A percentile compares a stretch with the other conserved stretches of the same genome.
phyloP scores from a whole-genome alignment of 1,284 basidiomycete species.

The Irpex sp. region DNA sequence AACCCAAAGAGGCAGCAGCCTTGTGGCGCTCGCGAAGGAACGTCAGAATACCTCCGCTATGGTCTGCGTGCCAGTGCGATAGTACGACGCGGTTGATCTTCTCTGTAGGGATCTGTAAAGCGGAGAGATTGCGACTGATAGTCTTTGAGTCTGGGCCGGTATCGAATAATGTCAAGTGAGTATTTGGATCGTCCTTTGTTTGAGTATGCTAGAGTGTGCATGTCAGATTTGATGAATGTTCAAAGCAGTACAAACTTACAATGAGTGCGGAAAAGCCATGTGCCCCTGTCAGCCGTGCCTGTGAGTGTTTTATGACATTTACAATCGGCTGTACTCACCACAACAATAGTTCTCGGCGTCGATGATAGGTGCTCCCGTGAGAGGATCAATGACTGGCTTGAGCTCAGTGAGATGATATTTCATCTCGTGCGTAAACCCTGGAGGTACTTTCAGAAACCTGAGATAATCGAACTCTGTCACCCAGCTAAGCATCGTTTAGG shows the following conservation, averaged over 20 bases:
- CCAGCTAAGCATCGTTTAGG: too few species aligned
- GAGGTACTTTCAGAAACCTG: constrained; percentile 76
- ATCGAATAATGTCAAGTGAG: constrained; percentile 69
- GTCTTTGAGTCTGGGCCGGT: constrained; percentile 74
- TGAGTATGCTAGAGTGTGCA: constrained; percentile 28
- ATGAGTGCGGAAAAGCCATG: constrained; percentile 80
- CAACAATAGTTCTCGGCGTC: constrained; percentile 79
- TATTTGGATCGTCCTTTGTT: constrained; percentile 34
- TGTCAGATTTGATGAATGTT: neutral
- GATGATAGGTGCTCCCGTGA: constrained; percentile 60
- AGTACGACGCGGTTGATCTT: constrained; percentile 62
- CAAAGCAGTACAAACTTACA: constrained; percentile 35
- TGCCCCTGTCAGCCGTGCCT: constrained; percentile 45
- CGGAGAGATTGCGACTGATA: constrained; percentile 64
- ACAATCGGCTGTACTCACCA: constrained; percentile 36
- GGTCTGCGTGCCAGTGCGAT: constrained; percentile 85
- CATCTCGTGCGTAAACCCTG: constrained; percentile 74
- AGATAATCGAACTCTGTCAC: neutral
- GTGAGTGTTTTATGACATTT: neutral
- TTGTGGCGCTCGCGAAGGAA: constrained; percentile 46
- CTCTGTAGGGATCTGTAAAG: constrained; percentile 53
- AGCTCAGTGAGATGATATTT: constrained; percentile 55
- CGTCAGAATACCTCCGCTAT: constrained; percentile 70
- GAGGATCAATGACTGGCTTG: constrained; percentile 44
- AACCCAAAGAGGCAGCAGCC: constrained; percentile 3